phyloP scores from a whole-genome alignment of 371 early-diverging fungal genomes.

The Coemansia sp. region DNA sequence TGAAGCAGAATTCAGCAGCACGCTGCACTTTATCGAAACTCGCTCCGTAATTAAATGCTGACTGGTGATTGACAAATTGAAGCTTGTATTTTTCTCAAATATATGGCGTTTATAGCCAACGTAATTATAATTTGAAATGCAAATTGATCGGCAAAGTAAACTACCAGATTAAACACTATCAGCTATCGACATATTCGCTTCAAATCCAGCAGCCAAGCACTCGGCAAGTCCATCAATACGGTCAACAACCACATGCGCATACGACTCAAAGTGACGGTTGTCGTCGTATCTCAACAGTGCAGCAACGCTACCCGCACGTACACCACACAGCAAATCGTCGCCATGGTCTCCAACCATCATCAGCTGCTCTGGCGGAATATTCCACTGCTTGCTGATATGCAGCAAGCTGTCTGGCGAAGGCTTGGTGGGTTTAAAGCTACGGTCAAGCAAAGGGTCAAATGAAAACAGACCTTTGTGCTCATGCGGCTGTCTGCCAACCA shows the following conservation, averaged over 20 bases:
- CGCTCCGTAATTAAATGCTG: neutral
- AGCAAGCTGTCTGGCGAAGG: slow-evolving; percentile 49
- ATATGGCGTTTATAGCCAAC: no score
- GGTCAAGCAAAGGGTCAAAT: slow-evolving; percentile 52
- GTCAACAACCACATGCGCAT: slow-evolving; percentile 40
- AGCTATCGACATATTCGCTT: slow-evolving; percentile 20
- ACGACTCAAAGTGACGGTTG: slow-evolving; percentile 26
- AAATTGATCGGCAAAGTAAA: neutral
- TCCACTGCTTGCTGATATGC: slow-evolving; percentile 48
- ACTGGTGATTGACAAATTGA: neutral
- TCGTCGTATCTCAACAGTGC: slow-evolving; percentile 39
- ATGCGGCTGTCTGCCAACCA: slow-evolving; percentile 19
- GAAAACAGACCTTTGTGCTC: slow-evolving; percentile 20
- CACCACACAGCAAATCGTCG: slow-evolving; percentile 52
- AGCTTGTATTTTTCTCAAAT: neutral
- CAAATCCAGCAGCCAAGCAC: slow-evolving; percentile 24
- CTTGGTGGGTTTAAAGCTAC: slow-evolving; percentile 52
- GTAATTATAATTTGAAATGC: neutral
- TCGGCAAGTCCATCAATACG: slow-evolving; percentile 33
- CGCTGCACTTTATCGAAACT: neutral
- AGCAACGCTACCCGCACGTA: slow-evolving; percentile 48
- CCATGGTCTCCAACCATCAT: slow-evolving; percentile 55
- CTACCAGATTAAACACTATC: slow-evolving; percentile 1
- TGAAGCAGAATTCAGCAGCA: neutral
- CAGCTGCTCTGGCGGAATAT: slow-evolving; percentile 43